These are phyloP conservation scores for Annulohypoxylon moriforme DNA, from an alignment of 495 filamentous ascomycete species.

Conservation along the genomic window DNA sequence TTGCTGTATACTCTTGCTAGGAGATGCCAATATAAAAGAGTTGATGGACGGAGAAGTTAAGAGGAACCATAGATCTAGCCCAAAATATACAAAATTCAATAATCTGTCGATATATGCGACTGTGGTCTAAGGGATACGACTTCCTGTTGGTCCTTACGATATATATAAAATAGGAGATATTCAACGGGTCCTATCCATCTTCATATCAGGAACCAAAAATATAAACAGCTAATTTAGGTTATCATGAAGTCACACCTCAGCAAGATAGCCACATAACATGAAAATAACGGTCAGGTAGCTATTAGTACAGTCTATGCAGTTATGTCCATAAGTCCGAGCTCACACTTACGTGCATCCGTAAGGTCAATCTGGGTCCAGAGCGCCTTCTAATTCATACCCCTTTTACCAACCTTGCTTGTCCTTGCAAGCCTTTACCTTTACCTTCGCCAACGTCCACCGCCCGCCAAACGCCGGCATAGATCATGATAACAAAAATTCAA, in stretches of 20 bases:
- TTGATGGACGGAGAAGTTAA: not conserved
- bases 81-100: not conserved
- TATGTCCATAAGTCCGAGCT: not conserved
- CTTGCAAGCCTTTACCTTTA: constrained; percentile 34
- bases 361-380: not conserved
- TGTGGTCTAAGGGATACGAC: not conserved
- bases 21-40: not conserved
- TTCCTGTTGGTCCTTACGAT: too few relatives aligned
- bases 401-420: constrained; percentile 27
- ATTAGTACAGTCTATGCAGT: not conserved
- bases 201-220: not conserved
- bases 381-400: not conserved
- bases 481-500: not conserved
- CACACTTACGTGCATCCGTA: constrained; percentile 4
- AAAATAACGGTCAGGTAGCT: not conserved
- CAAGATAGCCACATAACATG: not conserved
- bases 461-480: constrained; percentile 13
- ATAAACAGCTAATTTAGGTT: not conserved
- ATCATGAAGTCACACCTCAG: not conserved
- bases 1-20: constrained; percentile 12
- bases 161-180: not conserved
- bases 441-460: constrained; percentile 18
- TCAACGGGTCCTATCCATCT: not conserved
- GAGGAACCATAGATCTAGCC: constrained; percentile 6
- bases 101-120: not conserved